Percentiles rank a stretch among this genome's conserved stretches.
phyloP scores from a whole-genome alignment of 1,139 yeast species.

The Scheffersomyces illinoinensis region DNA sequence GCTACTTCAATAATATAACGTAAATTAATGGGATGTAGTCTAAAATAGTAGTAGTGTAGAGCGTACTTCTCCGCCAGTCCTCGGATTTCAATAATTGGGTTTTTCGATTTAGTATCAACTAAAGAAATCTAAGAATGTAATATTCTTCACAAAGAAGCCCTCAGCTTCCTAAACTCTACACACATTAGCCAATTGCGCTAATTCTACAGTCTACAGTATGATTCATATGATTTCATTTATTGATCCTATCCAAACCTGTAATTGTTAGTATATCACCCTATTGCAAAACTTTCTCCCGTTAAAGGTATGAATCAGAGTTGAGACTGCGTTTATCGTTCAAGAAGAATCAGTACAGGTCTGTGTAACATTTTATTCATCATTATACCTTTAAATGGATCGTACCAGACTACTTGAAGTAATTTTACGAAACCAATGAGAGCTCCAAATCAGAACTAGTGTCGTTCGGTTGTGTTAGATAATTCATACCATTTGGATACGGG shows the following conservation, averaged over 20 bases:
- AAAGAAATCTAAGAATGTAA: too few species aligned
- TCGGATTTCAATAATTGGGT: too few species aligned
- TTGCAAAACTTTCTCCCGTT: neutral
- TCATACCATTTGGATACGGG: neutral
- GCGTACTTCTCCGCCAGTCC: too few species aligned
- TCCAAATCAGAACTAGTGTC: neutral
- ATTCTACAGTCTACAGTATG: neutral
- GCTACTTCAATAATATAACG: neutral
- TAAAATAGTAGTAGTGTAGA: too few species aligned
- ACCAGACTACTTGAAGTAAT: neutral
- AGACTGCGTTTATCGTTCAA: constrained; percentile 15
- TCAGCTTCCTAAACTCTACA: neutral
- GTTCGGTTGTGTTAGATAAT: neutral
- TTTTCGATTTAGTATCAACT: too few species aligned
- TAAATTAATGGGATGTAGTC: neutral
- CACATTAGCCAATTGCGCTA: neutral
- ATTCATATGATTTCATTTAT: neutral
- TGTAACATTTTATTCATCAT: constrained; percentile 38
- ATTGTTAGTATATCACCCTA: neutral
- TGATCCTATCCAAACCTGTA: neutral
- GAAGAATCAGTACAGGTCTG: constrained; percentile 44
- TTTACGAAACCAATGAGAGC: neutral
- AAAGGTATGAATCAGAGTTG: neutral
- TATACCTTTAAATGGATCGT: constrained; percentile 9
- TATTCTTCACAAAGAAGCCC: too few species aligned